A percentile compares a stretch with the other conserved stretches of the same genome.
Conservation (phyloP, 768 basidiomycete genomes). For the Boletus barrowsii region DNA sequence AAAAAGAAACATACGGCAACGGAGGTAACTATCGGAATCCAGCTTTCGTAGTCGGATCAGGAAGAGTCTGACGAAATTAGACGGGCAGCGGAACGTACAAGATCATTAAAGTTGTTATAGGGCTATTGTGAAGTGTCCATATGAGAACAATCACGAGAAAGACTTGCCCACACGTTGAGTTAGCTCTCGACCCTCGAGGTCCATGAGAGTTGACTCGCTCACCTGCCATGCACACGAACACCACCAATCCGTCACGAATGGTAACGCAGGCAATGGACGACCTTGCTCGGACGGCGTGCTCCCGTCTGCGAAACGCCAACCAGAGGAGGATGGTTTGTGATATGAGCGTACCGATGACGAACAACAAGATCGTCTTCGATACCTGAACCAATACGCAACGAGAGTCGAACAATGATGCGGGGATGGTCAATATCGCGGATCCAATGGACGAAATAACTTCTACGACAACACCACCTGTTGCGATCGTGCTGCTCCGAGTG, state of each 20-base stretch:
- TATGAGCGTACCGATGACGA: constrained; percentile 3
- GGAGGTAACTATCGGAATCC: constrained; percentile 17
- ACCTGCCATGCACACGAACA: constrained; percentile 15
- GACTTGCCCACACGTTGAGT: neutral
- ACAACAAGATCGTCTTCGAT: constrained; percentile 2
- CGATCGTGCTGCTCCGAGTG: neutral
- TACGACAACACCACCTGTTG: constrained; percentile 2
- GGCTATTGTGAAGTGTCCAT: neutral
- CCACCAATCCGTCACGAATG: constrained; percentile 22
- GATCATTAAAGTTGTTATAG: constrained; percentile 6
- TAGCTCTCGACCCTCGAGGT: neutral
- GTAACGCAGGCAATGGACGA: constrained; percentile 15
- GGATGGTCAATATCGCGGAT: neutral
- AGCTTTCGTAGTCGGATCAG: constrained; percentile 10
- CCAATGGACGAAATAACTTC: constrained; percentile 9
- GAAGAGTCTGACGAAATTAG: neutral
- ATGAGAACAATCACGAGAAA: constrained; percentile 11
- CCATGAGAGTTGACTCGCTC: neutral
- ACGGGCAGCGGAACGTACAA: constrained; percentile 5
- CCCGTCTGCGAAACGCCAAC: constrained; percentile 16
- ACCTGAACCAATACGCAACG: constrained; percentile 7
- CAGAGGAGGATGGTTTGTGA: constrained; percentile 19
- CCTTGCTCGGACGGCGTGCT: neutral
- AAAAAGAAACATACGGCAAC: constrained; percentile 13
- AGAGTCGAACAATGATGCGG: constrained; percentile 11